phyloP scores from a whole-genome alignment of 2,329 filamentous ascomycete genomes.

The Scytalidium lignicola region DNA sequence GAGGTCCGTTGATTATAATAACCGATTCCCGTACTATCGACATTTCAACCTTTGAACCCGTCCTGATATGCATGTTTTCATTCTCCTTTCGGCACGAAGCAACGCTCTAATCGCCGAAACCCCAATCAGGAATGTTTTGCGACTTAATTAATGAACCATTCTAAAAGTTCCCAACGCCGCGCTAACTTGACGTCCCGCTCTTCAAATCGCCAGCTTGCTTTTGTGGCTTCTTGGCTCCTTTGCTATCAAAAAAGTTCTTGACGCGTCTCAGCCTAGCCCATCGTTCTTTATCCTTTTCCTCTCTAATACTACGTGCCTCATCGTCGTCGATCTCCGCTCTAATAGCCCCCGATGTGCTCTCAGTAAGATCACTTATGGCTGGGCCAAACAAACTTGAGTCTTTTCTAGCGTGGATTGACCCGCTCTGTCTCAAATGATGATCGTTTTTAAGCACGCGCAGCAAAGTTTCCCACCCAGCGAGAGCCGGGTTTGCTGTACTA shows the following conservation, averaged over 20 bases:
- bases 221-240: slow-evolving; percentile 46
- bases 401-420: slow-evolving; percentile 1
- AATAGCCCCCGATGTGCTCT: background rate
- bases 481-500: slow-evolving; percentile 25
- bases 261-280: slow-evolving; percentile 68
- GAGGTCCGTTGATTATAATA: too few relatives aligned
- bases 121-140: background rate
- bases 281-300: slow-evolving; percentile 64
- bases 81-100: background rate
- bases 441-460: slow-evolving; percentile 53
- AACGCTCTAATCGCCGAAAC: background rate
- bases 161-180: background rate
- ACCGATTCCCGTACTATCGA: too few relatives aligned
- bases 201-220: background rate
- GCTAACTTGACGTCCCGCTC: background rate
- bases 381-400: background rate
- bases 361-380: background rate
- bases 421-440: slow-evolving; percentile 27
- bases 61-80: too few relatives aligned
- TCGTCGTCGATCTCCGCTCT: slow-evolving; percentile 22
- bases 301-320: slow-evolving; percentile 36
- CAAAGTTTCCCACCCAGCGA: slow-evolving; percentile 51
- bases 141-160: background rate
- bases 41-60: too few relatives aligned
- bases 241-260: slow-evolving; percentile 66